Conservation (phyloP, 2,329 filamentous ascomycete genomes). For the Nectriaceae sp. region DNA sequence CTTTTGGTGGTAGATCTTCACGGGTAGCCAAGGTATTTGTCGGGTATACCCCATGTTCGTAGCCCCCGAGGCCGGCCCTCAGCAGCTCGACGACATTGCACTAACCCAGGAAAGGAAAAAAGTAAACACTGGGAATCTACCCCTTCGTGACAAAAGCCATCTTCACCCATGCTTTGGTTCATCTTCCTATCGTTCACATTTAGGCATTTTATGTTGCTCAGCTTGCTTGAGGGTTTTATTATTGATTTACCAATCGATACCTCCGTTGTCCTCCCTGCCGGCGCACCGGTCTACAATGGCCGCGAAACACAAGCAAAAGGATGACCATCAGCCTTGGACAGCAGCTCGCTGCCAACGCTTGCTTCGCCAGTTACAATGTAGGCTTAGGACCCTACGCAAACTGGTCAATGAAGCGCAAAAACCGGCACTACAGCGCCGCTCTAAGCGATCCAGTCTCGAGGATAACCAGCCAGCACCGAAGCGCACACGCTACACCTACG, state of each 20-base stretch:
- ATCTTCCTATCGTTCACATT: background rate
- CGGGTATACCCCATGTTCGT: background rate
- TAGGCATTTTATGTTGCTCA: background rate
- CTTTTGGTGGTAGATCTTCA: background rate
- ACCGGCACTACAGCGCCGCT: conserved; percentile 3
- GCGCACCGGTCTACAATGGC: conserved; percentile 13
- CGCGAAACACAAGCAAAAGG: conserved; percentile 4
- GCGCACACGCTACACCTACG: conserved; percentile 34
- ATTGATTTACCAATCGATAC: background rate
- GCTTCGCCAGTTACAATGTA: conserved; percentile 48
- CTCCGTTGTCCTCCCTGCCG: conserved; percentile 10
- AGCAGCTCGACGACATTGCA: background rate
- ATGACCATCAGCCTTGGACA: conserved; percentile 44
- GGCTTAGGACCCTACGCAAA: conserved; percentile 42
- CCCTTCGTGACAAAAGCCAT: too few relatives aligned
- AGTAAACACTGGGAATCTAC: conserved; percentile 37
- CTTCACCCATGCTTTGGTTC: too few relatives aligned
- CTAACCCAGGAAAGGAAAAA: conserved; percentile 32
- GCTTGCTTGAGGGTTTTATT: background rate
- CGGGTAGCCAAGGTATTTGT: conserved; percentile 2
- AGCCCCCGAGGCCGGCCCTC: background rate
- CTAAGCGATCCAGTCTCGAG: conserved; percentile 23
- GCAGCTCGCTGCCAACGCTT: conserved; percentile 49
- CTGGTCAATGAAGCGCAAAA: conserved; percentile 27
- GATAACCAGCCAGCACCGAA: conserved; percentile 19